A percentile compares a stretch with the other conserved stretches of the same genome.
Evolutionary conservation across 495 filamentous ascomycete species (phyloP).

Genomic region (Xylaria intraflava): DNA sequence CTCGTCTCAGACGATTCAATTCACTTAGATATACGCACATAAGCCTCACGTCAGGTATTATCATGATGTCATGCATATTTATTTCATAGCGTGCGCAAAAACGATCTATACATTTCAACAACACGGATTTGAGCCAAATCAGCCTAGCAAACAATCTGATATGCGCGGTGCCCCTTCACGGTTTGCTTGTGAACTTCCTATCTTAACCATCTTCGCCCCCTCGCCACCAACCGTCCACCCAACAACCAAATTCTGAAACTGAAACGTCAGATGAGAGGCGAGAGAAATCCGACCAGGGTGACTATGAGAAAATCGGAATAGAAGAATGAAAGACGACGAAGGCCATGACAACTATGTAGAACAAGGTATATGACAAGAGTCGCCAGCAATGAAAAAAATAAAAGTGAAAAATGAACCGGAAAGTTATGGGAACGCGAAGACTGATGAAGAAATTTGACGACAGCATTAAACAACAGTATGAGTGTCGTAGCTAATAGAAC

Average conservation of each 20-base stretch:
- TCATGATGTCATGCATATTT: conserved; percentile 24
- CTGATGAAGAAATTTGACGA: conserved; percentile 14
- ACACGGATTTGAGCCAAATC: conserved; percentile 17
- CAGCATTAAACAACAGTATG: conserved; percentile 39
- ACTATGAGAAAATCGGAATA: not conserved
- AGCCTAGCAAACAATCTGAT: conserved; percentile 26
- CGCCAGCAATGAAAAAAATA: conserved; percentile 9
- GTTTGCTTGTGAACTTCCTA: conserved; percentile 18
- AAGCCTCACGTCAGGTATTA: not conserved
- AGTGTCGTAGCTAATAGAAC: conserved; percentile 47
- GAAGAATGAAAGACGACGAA: conserved; percentile 13
- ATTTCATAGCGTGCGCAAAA: conserved; percentile 15
- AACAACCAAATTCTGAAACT: conserved; percentile 7
- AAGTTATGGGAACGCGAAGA: conserved; percentile 1
- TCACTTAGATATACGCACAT: no score
- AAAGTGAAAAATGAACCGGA: conserved; percentile 18
- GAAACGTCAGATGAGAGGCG: not conserved
- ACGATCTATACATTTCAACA: conserved; percentile 24
- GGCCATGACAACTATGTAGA: conserved; percentile 8
- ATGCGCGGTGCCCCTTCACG: conserved; percentile 16
- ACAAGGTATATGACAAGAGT: conserved; percentile 9
- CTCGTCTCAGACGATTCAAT: no score
- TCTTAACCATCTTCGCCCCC: conserved; percentile 8
- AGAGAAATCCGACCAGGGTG: conserved; percentile 1
- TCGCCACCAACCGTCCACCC: conserved; percentile 5